Conservation (phyloP, 352 stramenopile genomes). For the Phytophthora tentaculata region DNA sequence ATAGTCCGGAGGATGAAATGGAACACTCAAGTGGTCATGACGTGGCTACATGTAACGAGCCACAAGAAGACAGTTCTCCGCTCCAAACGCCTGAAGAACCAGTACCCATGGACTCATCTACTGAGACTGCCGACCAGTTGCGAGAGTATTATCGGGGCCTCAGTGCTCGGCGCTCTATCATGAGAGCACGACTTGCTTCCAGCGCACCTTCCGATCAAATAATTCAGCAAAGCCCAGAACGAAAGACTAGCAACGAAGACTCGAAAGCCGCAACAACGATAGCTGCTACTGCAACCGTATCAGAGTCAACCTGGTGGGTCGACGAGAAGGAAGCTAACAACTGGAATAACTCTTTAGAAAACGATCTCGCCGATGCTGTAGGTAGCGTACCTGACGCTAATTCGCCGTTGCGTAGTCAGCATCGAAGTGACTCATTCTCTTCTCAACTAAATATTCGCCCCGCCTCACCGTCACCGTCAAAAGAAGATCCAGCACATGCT, state of each 20-base stretch:
- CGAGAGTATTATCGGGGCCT: conserved; percentile 29
- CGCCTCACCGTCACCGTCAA: conserved; percentile 6
- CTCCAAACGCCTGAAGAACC: not conserved
- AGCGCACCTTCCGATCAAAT: conserved; percentile 28
- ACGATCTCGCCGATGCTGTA: not conserved
- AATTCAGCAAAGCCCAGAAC: conserved; percentile 16
- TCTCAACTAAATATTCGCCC: conserved; percentile 4
- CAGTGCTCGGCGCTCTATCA: conserved; percentile 30
- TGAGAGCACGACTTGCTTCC: conserved; percentile 25
- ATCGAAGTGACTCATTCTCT: conserved; percentile 5
- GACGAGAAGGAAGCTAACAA: conserved; percentile 5
- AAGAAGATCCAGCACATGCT: conserved; percentile 22
- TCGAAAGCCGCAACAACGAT: not conserved
- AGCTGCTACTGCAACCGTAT: not conserved
- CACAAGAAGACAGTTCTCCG: not conserved
- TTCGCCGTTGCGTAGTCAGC: not conserved
- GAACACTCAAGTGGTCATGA: not conserved
- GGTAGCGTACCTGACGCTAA: not conserved
- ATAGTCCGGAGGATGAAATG: not conserved
- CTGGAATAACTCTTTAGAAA: not conserved
- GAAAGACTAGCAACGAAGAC: conserved; percentile 13
- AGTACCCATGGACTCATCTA: not conserved
- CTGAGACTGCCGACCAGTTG: conserved; percentile 24
- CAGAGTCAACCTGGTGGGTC: conserved; percentile 25
- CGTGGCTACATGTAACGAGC: not conserved